A percentile compares a stretch with the other conserved stretches of the same genome.
phyloP scores from a whole-genome alignment of 2,329 filamentous ascomycete species.

The Xylaria sp. region DNA sequence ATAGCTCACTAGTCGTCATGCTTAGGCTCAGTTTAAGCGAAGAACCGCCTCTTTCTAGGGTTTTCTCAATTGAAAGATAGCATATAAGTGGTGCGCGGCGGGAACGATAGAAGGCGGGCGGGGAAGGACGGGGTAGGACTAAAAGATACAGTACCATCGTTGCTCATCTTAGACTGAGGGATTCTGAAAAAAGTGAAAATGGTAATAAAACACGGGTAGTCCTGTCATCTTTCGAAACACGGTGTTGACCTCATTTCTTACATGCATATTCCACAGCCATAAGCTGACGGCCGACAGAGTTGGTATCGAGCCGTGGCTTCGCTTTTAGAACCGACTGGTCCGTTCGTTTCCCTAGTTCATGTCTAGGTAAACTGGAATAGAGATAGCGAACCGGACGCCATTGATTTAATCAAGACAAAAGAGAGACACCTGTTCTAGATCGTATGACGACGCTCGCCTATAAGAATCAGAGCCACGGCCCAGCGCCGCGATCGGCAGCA shows the following conservation, averaged over 20 bases:
- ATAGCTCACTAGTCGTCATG: too few species aligned
- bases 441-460: slow-evolving; percentile 9
- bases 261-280: background rate
- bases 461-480: background rate
- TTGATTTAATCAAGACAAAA: background rate
- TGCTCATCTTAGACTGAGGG: slow-evolving; percentile 8
- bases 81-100: background rate
- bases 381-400: background rate
- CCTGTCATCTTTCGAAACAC: background rate
- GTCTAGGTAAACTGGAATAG: background rate
- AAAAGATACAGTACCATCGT: slow-evolving; percentile 8
- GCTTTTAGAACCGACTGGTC: background rate
- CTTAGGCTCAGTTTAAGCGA: background rate
- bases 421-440: background rate
- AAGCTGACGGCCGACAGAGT: background rate
- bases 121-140: background rate
- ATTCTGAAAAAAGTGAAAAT: slow-evolving; percentile 4
- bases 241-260: background rate
- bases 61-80: background rate
- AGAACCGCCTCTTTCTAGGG: background rate
- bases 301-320: background rate
- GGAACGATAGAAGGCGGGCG: background rate
- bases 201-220: background rate
- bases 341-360: background rate
- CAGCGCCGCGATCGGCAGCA: background rate